These are phyloP conservation scores for Amylostereum areolatum DNA, from an alignment of 1,284 basidiomycete genomes.

Conservation along the genomic window DNA sequence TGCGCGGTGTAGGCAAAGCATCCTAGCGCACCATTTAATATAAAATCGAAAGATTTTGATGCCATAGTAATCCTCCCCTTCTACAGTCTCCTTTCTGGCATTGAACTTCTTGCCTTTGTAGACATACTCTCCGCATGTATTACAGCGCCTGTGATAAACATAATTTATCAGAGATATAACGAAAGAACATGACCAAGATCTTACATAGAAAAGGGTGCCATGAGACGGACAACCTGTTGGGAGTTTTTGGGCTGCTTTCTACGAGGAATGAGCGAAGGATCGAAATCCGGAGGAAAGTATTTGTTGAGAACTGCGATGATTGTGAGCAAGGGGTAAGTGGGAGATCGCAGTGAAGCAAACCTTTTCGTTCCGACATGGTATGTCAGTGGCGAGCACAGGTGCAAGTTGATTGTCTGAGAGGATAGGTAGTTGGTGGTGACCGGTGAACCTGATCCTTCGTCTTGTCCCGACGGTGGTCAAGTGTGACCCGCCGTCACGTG, in stretches of 20 bases:
- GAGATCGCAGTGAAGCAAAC: constrained; percentile 24
- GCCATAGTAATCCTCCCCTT: constrained; percentile 95
- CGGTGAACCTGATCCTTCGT: too few species aligned
- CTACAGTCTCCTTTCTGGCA: constrained; percentile 95
- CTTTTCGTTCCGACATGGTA: constrained; percentile 87
- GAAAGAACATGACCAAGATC: constrained; percentile 16
- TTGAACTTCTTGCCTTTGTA: constrained; percentile 99
- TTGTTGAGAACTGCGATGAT: constrained; percentile 72
- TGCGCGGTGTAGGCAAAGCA: neutral
- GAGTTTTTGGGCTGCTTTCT: constrained; percentile 85
- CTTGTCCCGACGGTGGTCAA: too few species aligned
- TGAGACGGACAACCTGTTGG: constrained; percentile 95
- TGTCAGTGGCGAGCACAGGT: neutral
- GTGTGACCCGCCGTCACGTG: too few species aligned
- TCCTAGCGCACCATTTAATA: constrained; percentile 65
- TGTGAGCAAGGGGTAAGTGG: neutral
- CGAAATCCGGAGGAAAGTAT: constrained; percentile 94
- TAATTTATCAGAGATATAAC: constrained; percentile 5
- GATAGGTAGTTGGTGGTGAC: too few species aligned
- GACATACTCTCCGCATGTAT: constrained; percentile 95
- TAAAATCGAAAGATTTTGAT: constrained; percentile 93
- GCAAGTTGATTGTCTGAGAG: too few species aligned
- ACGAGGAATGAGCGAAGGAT: constrained; percentile 93
- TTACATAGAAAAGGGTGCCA: constrained; percentile 98
- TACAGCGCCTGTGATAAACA: constrained; percentile 64